Evolutionary conservation across 768 basidiomycete genomes (phyloP), one percentile per base, ranked within the genome.

Genomic region (Ramaria sp.): DNA sequence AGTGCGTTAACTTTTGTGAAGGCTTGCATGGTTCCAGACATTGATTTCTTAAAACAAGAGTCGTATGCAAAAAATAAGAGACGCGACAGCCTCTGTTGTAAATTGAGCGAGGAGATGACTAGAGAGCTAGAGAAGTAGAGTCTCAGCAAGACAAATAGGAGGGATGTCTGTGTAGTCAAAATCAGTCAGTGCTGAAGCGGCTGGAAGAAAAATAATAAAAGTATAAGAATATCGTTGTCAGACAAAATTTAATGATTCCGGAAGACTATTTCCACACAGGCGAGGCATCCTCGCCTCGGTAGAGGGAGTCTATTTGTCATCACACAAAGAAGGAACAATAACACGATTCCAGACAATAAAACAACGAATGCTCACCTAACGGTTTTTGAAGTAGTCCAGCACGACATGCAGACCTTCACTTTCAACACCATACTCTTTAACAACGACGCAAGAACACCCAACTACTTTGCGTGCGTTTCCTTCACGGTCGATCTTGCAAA

Each of bases 401-500:
- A 93, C 82, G 68, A 95, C 92, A 70, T 94, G 86, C 63, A 95
- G 81, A 57, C 93, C 95, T 78, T 95, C 91, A 66, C 84, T 86
- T 78, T 98, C 95, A 57, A 81, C 79, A 66, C 95, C 95, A 69
- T 94, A 97, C 69, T 97, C 91, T 81, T 91, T 98, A 65, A 99
- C 94, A 61, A 97, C 95, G 66, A 98, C 95, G 66, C 89, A 91
- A 66, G 81, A 86, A 78, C 90, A 91, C 55, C 87, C 86, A 53
- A 93, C 91, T 67, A 98, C 77, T 80, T 98, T 98, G 71, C 95
- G 81, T 49, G 95, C 88, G 76, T 96, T 97, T 63, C 95, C 95
- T 77, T 98, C 95, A 67, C 91, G 84, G 77, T 99, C 95, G 72
- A 98, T 94, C 81, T 99, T 99, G 86, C 95, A 97, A 61, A 99